Percentiles rank a stretch among this genome's conserved stretches.
These are phyloP conservation scores for Trypanosomatidae sp. DNA, from an alignment of 208 protist genomes.

Conservation along the genomic window DNA sequence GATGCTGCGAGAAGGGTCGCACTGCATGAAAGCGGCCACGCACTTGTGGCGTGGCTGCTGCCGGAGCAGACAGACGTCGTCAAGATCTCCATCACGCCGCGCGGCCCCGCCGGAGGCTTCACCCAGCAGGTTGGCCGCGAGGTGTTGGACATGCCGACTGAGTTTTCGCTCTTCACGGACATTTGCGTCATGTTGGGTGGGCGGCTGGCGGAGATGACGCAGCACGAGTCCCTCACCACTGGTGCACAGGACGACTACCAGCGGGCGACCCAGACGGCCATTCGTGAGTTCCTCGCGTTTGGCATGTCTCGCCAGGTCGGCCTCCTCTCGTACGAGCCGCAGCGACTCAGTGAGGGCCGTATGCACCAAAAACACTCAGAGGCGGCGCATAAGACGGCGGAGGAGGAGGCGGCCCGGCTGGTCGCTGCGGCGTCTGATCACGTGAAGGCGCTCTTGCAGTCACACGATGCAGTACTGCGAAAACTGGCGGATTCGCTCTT, in stretches of 20 bases:
- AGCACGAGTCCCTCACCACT: constrained; percentile 90
- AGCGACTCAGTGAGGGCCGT: constrained; percentile 76
- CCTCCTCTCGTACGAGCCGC: constrained; percentile 72
- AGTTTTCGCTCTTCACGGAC: constrained; percentile 93
- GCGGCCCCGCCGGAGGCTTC: constrained; percentile 76
- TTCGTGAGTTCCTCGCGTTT: constrained; percentile 76
- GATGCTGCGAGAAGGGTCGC: constrained; percentile 57
- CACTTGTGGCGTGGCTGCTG: constrained; percentile 93
- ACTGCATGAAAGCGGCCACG: constrained; percentile 97
- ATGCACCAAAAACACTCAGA: constrained; percentile 75
- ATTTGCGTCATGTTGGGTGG: constrained; percentile 95
- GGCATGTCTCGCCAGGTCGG: constrained; percentile 77
- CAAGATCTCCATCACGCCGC: constrained; percentile 97
- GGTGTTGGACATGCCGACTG: constrained; percentile 73
- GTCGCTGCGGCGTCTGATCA: constrained; percentile 51
- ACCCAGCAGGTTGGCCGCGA: constrained; percentile 85
- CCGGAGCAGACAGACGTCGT: constrained; percentile 90
- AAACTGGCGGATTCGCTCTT: constrained; percentile 50
- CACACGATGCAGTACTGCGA: constrained; percentile 42
- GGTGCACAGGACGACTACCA: constrained; percentile 92
- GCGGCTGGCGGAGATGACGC: constrained; percentile 94
- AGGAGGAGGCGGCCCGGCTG: constrained; percentile 67
- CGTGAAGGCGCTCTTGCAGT: constrained; percentile 45
- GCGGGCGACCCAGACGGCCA: constrained; percentile 80
- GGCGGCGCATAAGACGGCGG: constrained; percentile 48